Evolutionary conservation across 225 moss, liverwort and hornwort genomes (phyloP).

Genomic region (Straminergon stramineum): DNA sequence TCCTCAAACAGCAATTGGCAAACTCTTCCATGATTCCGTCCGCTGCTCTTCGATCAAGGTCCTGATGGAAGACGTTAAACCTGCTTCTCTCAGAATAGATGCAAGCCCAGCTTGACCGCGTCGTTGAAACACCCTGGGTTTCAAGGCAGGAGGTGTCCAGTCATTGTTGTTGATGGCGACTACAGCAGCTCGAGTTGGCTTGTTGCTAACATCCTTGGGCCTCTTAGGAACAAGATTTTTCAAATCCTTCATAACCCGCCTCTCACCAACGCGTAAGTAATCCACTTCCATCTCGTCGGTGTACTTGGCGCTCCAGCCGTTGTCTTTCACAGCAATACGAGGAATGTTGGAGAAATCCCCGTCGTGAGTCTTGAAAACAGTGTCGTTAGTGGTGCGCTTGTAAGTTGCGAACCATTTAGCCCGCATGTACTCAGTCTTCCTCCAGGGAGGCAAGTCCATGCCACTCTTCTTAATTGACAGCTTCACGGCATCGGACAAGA

Average conservation of each 20-base stretch:
- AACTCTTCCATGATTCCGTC: not conserved
- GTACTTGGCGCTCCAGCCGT: slow-evolving; percentile 22
- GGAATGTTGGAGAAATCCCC: not conserved
- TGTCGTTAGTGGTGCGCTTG: slow-evolving; percentile 56
- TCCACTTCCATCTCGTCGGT: slow-evolving; percentile 41
- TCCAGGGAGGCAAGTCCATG: slow-evolving; percentile 74
- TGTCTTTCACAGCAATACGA: slow-evolving; percentile 11
- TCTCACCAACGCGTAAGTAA: slow-evolving; percentile 14
- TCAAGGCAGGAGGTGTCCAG: slow-evolving; percentile 57
- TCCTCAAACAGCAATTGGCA: slow-evolving; percentile 11
- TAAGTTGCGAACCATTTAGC: slow-evolving; percentile 73
- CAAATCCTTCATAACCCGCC: slow-evolving; percentile 18
- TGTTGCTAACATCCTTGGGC: not conserved
- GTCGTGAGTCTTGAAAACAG: not conserved
- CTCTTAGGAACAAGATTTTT: not conserved
- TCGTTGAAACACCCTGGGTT: slow-evolving; percentile 21
- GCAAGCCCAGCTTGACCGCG: slow-evolving; percentile 34
- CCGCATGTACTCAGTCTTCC: slow-evolving; percentile 67
- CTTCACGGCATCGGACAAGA: slow-evolving; percentile 70
- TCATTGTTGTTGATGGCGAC: slow-evolving; percentile 9
- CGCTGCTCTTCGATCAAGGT: slow-evolving; percentile 18
- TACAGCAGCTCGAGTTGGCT: not conserved
- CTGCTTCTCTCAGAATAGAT: slow-evolving; percentile 24
- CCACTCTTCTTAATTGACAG: slow-evolving; percentile 68
- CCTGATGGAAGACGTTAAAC: slow-evolving; percentile 19